Base-by-base conservation (phyloP, 495 filamentous ascomycete species). In the Penicillium daleae region DNA sequence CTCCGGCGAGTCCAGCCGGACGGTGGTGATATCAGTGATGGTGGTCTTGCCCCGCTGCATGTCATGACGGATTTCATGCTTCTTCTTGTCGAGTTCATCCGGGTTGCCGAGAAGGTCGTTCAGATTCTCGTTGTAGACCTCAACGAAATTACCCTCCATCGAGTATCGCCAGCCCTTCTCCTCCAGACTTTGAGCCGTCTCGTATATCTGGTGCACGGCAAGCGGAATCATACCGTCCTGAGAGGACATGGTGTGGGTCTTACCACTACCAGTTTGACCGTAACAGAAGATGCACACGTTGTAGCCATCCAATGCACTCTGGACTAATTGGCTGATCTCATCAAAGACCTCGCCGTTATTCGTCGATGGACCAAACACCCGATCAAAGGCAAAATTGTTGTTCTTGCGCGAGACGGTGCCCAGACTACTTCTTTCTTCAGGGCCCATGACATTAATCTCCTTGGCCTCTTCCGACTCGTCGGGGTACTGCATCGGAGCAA, bases 221-320 rank as follows among this genome's bases (percentile, higher is more conserved):
- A 90, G 87, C 4, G 95, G 96, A 59, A 99, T 99, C 89, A 99
- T 97, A 62, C 95, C 95, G 69, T 98, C 92, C 4, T 77, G 67
- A 0, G 93, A 91, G 39, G 91, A 94, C 95, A 99, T 99, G 22
- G 96, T 98, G 68, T 88, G 89, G 1, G 95, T 99, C 80, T 99
- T 99, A 48, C 95, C 95, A 35, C 93, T 94, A 4, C 95, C 95
- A 4, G 95, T 99, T 72, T 99, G 95, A 37, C 95, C 95, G 72
- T 99, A 99, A 73, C 93, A 97, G 79, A 99, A 97, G 64, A 99
- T 98, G 76, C 94, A 97, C 35, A 99, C 95, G 71, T 99, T 99
- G 76, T 97, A 98, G 17, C 95, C 95, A 72, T 99, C 95, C 49
- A 99, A 81, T 1, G 96, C 96, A 64, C 89, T 93, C 78, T 99